Conservation (phyloP, 2,329 filamentous ascomycete genomes). For the Trichoderma asperellum region DNA sequence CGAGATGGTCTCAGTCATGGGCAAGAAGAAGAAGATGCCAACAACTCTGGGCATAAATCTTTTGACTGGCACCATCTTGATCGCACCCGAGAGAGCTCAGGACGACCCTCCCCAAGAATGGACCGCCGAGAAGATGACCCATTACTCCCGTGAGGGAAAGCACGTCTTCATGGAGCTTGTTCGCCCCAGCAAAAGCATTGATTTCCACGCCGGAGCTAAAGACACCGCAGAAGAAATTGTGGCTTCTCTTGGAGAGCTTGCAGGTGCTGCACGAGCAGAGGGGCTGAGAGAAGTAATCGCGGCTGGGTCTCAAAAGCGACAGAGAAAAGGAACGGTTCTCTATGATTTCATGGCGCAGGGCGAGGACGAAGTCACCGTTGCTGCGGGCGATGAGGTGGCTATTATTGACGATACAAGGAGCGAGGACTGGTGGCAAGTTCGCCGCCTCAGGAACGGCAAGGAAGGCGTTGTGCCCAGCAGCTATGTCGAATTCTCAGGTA, state of each 20-base stretch:
- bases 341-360: slow-evolving; percentile 98
- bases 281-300: slow-evolving; percentile 83
- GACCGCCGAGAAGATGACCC: slow-evolving; percentile 92
- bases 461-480: slow-evolving; percentile 96
- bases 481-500: slow-evolving; percentile 87
- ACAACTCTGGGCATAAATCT: slow-evolving; percentile 95
- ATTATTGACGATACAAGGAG: slow-evolving; percentile 89
- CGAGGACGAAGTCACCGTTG: slow-evolving; percentile 93
- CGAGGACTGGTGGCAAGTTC: slow-evolving; percentile 98
- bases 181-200: slow-evolving; percentile 88
- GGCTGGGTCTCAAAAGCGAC: slow-evolving; percentile 69
- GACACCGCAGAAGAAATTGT: slow-evolving; percentile 96
- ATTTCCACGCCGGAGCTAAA: slow-evolving; percentile 96
- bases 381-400: slow-evolving; percentile 85
- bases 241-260: slow-evolving; percentile 81
- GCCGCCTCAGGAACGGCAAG: slow-evolving; percentile 85
- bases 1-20: slow-evolving; percentile 96
- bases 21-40: slow-evolving; percentile 97
- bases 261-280: slow-evolving; percentile 82
- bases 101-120: slow-evolving; percentile 90
- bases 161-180: slow-evolving; percentile 96
- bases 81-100: slow-evolving; percentile 80
- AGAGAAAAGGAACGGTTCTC: slow-evolving; percentile 83
- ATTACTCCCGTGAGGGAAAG: slow-evolving; percentile 97
- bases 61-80: slow-evolving; percentile 83